Percentiles rank a stretch among this genome's conserved stretches.
Conservation (phyloP, 495 filamentous ascomycete species). For the Penicillium malachiteum region DNA sequence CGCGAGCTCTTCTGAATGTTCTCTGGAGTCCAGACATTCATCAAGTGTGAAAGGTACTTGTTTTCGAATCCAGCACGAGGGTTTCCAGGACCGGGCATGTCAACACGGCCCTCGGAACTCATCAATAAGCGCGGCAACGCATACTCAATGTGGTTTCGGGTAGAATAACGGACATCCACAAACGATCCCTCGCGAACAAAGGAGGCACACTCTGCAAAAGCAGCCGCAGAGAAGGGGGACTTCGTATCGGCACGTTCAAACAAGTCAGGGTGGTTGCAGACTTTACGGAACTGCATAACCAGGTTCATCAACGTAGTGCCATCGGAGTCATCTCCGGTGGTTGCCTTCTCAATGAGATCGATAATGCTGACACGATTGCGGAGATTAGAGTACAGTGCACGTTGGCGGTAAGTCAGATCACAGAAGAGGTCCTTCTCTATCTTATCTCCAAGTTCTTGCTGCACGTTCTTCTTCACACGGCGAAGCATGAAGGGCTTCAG, state of each 20-base stretch:
- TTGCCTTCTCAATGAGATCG: slow-evolving; percentile 97
- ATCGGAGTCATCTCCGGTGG: slow-evolving; percentile 89
- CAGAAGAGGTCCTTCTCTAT: slow-evolving; percentile 96
- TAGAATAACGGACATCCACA: slow-evolving; percentile 82
- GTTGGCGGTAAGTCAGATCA: slow-evolving; percentile 93
- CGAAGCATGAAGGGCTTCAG: slow-evolving; percentile 99
- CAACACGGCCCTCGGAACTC: slow-evolving; percentile 69
- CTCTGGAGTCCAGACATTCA: slow-evolving; percentile 87
- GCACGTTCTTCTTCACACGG: slow-evolving; percentile 98
- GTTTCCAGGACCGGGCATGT: slow-evolving; percentile 76
- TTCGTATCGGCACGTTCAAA: slow-evolving; percentile 92
- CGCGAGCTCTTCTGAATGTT: slow-evolving; percentile 63
- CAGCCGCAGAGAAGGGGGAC: slow-evolving; percentile 76
- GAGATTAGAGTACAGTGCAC: slow-evolving; percentile 87
- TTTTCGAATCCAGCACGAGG: slow-evolving; percentile 68
- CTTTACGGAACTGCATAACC: slow-evolving; percentile 99
- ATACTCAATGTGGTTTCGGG: slow-evolving; percentile 82
- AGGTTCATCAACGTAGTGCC: slow-evolving; percentile 97
- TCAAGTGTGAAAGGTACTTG: slow-evolving; percentile 70
- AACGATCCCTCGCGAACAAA: slow-evolving; percentile 86
- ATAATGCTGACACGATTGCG: slow-evolving; percentile 97
- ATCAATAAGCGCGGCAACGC: slow-evolving; percentile 76
- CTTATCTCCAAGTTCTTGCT: slow-evolving; percentile 98
- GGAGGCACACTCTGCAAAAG: slow-evolving; percentile 91
- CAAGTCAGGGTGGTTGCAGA: slow-evolving; percentile 97